These are phyloP conservation scores for Marchantia paleacea DNA, from an alignment of 225 moss, liverwort and hornwort genomes.

Conservation along the genomic window DNA sequence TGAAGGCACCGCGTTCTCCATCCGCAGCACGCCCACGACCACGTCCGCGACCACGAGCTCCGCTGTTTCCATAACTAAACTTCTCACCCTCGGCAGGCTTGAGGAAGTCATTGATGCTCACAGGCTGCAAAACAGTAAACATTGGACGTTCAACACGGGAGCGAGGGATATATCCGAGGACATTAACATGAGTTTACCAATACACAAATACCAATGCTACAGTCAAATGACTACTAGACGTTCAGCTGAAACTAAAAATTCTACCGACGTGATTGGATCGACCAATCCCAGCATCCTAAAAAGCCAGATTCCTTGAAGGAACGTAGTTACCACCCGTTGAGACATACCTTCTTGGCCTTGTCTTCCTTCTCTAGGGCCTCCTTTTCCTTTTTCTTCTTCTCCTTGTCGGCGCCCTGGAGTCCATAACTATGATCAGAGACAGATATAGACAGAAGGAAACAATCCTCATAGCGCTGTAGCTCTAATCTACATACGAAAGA, in stretches of 20 bases:
- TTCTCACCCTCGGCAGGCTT: conserved; percentile 86
- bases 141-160: neutral
- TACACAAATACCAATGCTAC: too few species aligned
- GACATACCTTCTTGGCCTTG: conserved; percentile 65
- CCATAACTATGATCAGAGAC: too few species aligned
- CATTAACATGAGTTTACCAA: too few species aligned
- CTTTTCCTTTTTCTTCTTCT: conserved; percentile 69
- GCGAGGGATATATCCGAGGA: too few species aligned
- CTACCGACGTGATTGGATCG: too few species aligned
- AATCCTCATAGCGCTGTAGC: too few species aligned
- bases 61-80: conserved; percentile 47
- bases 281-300: too few species aligned
- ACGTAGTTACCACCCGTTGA: too few species aligned
- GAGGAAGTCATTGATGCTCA: conserved; percentile 92
- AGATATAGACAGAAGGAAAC: too few species aligned
- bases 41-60: conserved; percentile 65
- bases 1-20: conserved; percentile 48
- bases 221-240: too few species aligned
- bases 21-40: conserved; percentile 37
- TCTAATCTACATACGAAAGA: too few species aligned
- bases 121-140: conserved; percentile 31
- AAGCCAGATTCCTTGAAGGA: neutral
- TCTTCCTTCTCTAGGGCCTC: conserved; percentile 81
- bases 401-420: conserved; percentile 75
- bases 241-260: too few species aligned